These are phyloP conservation scores for Suillus discolor DNA, from an alignment of 768 basidiomycete species.

Conservation along the genomic window DNA sequence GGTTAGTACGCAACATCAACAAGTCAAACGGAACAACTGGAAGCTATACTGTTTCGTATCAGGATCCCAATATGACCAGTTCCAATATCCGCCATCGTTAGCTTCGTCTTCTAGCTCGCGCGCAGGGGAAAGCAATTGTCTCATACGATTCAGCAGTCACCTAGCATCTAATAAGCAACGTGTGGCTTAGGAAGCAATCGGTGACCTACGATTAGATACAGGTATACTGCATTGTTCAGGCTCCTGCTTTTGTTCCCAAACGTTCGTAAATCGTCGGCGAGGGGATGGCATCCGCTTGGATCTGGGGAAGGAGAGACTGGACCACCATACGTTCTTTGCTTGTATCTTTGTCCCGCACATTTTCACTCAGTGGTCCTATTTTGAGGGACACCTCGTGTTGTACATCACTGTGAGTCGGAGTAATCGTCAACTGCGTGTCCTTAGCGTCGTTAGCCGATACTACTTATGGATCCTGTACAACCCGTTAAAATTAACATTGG, in stretches of 20 bases:
- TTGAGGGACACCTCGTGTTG: conserved; percentile 96
- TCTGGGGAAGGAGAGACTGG: conserved; percentile 93
- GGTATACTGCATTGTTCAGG: conserved; percentile 90
- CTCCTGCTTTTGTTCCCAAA: conserved; percentile 96
- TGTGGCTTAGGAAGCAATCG: conserved; percentile 3
- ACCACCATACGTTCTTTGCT: conserved; percentile 98
- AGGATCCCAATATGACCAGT: conserved; percentile 99
- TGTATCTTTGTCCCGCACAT: conserved; percentile 88
- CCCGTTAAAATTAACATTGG: conserved; percentile 14
- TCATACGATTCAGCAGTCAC: conserved; percentile 99
- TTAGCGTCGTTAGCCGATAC: conserved; percentile 90
- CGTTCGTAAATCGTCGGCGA: conserved; percentile 94
- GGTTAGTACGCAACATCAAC: conserved; percentile 21
- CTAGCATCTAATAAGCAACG: conserved; percentile 48
- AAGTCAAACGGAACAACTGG: conserved; percentile 84
- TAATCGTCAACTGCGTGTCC: conserved; percentile 88
- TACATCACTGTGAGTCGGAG: conserved; percentile 75
- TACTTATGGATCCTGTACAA: conserved; percentile 87
- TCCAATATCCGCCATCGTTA: conserved; percentile 88
- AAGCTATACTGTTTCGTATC: conserved; percentile 98
- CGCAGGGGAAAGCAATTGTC: conserved; percentile 98
- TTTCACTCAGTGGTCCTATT: conserved; percentile 96
- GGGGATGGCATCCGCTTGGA: conserved; percentile 83
- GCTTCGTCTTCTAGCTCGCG: conserved; percentile 96
- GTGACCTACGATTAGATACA: conserved; percentile 93